These are phyloP conservation scores for Trematosphaeria pertusa DNA, from an alignment of 2,329 filamentous ascomycete species.

Conservation along the genomic window DNA sequence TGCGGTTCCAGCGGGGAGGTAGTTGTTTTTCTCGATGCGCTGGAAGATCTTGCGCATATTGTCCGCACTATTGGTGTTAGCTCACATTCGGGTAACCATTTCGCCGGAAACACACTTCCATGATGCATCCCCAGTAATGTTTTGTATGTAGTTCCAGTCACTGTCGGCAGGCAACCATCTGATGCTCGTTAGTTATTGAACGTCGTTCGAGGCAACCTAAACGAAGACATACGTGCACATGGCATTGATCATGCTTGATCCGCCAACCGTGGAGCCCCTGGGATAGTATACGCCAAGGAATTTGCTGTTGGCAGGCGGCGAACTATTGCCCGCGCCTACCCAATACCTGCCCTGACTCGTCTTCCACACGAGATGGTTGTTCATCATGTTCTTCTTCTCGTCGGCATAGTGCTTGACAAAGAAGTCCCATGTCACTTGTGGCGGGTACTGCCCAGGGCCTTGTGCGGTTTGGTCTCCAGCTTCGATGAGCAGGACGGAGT, in stretches of 20 bases:
- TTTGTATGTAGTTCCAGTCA: conserved; percentile 65
- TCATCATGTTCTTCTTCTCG: conserved; percentile 57
- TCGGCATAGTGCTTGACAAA: conserved; percentile 67
- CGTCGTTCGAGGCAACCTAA: too few species aligned
- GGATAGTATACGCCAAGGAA: conserved; percentile 64
- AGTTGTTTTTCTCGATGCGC: conserved; percentile 60
- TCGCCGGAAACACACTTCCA: conserved; percentile 51
- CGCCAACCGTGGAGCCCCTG: conserved; percentile 61
- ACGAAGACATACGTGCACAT: conserved; percentile 23
- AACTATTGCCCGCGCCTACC: conserved; percentile 55
- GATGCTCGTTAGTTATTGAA: too few species aligned
- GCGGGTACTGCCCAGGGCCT: conserved; percentile 38
- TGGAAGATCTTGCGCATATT: conserved; percentile 64
- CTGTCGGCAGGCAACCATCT: conserved; percentile 63
- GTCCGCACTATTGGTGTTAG: conserved; percentile 17
- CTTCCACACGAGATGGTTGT: conserved; percentile 64
- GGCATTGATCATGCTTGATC: conserved; percentile 66
- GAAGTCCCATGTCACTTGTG: conserved; percentile 54
- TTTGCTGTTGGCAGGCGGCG: conserved; percentile 58
- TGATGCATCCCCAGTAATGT: conserved; percentile 64
- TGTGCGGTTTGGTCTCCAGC: conserved; percentile 64
- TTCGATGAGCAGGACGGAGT: conserved; percentile 64
- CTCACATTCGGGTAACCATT: neutral
- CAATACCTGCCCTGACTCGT: conserved; percentile 60
- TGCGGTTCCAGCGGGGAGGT: conserved; percentile 50